Percentiles rank a stretch among this genome's conserved stretches.
phyloP scores from a whole-genome alignment of 179 eudicot species.

The Spergularia azorica region DNA sequence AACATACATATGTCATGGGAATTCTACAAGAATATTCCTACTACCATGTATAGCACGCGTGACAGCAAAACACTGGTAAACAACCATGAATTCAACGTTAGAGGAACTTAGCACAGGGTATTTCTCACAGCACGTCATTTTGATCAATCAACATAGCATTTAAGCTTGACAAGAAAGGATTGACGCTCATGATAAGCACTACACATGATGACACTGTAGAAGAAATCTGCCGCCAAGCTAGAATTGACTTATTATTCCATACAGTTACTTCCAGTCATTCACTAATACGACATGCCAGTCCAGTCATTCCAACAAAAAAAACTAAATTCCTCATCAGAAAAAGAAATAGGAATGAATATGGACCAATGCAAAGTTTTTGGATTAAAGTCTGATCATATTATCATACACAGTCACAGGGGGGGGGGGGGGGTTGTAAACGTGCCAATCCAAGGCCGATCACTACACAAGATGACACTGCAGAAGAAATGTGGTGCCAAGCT shows the following conservation, averaged over 20 bases:
- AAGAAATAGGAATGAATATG: too few species aligned
- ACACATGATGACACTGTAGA: neutral
- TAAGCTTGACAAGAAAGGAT: neutral
- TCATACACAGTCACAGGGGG: too few species aligned
- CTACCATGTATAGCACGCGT: neutral
- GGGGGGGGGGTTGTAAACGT: too few species aligned
- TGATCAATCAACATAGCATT: neutral
- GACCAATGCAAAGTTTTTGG: too few species aligned
- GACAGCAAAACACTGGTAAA: neutral
- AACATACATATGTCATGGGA: neutral
- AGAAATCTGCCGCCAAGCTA: too few species aligned
- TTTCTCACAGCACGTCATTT: neutral
- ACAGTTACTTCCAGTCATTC: too few species aligned
- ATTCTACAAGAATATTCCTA: neutral
- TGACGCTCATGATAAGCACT: neutral
- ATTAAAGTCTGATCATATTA: too few species aligned
- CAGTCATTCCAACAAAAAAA: too few species aligned
- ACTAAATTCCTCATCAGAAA: too few species aligned
- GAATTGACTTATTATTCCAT: too few species aligned
- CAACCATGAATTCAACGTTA: neutral
- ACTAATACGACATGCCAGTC: too few species aligned
- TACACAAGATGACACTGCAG: neutral
- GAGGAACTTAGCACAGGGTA: neutral
- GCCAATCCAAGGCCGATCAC: neutral
- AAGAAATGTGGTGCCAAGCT: too few species aligned